A percentile compares a stretch with the other conserved stretches of the same genome.
Evolutionary conservation across 306 rosid genomes (phyloP).

Genomic region (Trifolium dubium): DNA sequence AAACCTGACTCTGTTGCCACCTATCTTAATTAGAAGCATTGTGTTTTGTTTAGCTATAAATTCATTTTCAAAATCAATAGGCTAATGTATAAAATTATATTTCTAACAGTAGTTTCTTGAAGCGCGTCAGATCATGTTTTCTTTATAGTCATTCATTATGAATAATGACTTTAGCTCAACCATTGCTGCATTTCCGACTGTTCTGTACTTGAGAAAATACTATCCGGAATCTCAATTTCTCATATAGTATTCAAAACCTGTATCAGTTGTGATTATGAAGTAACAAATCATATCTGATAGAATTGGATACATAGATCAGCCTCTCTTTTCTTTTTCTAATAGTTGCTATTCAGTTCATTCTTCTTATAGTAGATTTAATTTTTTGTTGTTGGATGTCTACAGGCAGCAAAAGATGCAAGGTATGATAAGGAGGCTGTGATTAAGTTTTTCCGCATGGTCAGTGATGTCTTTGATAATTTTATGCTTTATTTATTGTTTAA

Average conservation of each 20-base stretch:
- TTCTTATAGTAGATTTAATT: constrained; percentile 18
- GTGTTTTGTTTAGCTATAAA: neutral
- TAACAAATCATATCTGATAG: constrained; percentile 27
- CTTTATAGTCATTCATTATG: neutral
- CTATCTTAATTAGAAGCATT: neutral
- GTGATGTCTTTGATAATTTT: constrained; percentile 41
- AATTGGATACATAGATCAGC: constrained; percentile 13
- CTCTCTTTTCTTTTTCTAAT: constrained; percentile 12
- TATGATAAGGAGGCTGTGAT: constrained; percentile 91
- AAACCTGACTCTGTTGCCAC: constrained; percentile 31
- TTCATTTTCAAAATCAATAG: constrained; percentile 25
- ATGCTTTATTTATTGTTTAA: constrained; percentile 1
- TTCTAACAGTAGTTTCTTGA: constrained; percentile 9
- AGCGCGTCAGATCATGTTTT: neutral
- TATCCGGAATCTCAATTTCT: constrained; percentile 21
- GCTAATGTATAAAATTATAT: constrained; percentile 9
- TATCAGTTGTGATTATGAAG: neutral
- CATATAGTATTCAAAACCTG: constrained; percentile 7
- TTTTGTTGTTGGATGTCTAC: constrained; percentile 41
- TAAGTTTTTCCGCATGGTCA: constrained; percentile 86
- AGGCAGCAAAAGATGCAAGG: constrained; percentile 98
- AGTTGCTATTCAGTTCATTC: constrained; percentile 28
- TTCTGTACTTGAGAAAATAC: constrained; percentile 30
- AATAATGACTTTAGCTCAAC: constrained; percentile 32
- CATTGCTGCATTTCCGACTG: constrained; percentile 15